Evolutionary conservation across 2,329 filamentous ascomycete species (phyloP).

Genomic region (Fusarium pseudograminearum): DNA sequence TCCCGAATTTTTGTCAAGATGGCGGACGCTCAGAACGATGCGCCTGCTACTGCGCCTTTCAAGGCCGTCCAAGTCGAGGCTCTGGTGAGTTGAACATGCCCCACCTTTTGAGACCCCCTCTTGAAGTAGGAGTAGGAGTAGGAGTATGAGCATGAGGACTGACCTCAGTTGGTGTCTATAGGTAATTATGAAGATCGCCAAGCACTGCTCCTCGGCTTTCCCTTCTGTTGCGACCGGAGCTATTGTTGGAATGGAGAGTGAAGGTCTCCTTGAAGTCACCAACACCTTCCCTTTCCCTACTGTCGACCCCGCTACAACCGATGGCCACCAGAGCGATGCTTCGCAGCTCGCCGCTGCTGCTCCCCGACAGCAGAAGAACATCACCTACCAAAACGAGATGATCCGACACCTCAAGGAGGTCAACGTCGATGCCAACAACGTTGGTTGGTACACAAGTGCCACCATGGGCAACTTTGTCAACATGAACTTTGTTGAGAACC

Average conservation of each 20-base stretch:
- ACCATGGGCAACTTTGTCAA: conserved; percentile 99
- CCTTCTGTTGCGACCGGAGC: conserved; percentile 90
- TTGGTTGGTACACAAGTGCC: conserved; percentile 98
- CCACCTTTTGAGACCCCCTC: conserved; percentile 51
- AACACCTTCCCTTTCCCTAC: conserved; percentile 96
- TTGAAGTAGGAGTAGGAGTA: conserved; percentile 37
- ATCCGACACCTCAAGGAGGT: conserved; percentile 96
- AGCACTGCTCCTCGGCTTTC: conserved; percentile 89
- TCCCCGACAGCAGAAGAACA: conserved; percentile 90
- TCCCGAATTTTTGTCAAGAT: conserved; percentile 58
- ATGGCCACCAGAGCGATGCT: conserved; percentile 80
- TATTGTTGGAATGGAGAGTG: conserved; percentile 92
- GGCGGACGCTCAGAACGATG: conserved; percentile 71
- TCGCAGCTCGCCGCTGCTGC: conserved; percentile 85
- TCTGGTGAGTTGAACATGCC: conserved; percentile 72
- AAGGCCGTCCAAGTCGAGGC: conserved; percentile 94
- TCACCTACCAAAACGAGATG: conserved; percentile 94
- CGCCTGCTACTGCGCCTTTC: conserved; percentile 66
- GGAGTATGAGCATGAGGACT: conserved; percentile 10
- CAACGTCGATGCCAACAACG: conserved; percentile 97
- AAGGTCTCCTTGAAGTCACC: conserved; percentile 86
- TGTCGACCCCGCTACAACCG: conserved; percentile 75
- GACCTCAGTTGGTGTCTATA: conserved; percentile 59
- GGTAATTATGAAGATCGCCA: conserved; percentile 98
- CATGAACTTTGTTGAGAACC: conserved; percentile 95